Evolutionary conservation across 2,329 filamentous ascomycete species (phyloP).

Genomic region (Alternaria sp.): DNA sequence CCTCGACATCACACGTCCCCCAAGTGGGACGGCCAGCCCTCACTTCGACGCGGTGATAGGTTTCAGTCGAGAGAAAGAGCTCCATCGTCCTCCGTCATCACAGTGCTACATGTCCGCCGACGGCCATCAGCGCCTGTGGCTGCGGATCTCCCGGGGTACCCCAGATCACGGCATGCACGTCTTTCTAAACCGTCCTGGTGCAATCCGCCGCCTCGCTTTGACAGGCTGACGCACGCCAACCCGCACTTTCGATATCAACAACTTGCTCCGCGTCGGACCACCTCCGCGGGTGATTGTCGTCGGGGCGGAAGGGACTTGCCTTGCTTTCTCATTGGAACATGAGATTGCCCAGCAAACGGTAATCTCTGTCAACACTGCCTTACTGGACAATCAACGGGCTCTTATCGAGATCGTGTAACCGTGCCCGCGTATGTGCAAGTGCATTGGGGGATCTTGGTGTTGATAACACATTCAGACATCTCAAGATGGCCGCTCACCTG

Average conservation of each 20-base stretch:
- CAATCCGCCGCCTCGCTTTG: not conserved
- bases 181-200: constrained; percentile 3
- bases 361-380: not conserved
- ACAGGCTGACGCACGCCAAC: not conserved
- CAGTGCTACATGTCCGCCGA: not conserved
- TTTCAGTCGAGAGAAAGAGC: not conserved
- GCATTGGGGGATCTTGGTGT: not conserved
- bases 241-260: constrained; percentile 5
- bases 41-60: not conserved
- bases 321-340: not conserved
- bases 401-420: not conserved
- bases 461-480: not conserved
- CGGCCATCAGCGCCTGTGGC: not conserved
- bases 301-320: not conserved
- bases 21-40: not conserved
- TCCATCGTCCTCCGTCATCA: not conserved
- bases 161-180: constrained; percentile 7
- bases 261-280: not conserved
- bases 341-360: not conserved
- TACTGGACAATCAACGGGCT: not conserved
- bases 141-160: constrained; percentile 10
- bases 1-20: not conserved
- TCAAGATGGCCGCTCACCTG: not conserved
- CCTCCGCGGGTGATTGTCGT: not conserved
- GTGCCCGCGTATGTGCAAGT: not conserved